Percentiles rank a stretch among this genome's conserved stretches.
These are phyloP conservation scores for Globisporangium splendens DNA, from an alignment of 352 stramenopile species.

Conservation along the genomic window DNA sequence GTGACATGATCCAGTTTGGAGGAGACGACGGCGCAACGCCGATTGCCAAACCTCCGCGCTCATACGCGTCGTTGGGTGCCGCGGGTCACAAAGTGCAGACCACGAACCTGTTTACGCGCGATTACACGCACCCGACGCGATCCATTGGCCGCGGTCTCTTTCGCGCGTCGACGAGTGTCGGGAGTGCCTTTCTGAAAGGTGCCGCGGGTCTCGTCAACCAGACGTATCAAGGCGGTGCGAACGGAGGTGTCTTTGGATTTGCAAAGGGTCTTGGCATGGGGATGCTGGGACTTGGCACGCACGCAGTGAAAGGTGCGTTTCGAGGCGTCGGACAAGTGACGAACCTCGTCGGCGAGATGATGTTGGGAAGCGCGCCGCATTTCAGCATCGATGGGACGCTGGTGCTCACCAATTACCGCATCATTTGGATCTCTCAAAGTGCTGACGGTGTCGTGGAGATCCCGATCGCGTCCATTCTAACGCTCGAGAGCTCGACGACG, in stretches of 20 bases:
- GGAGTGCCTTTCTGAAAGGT: slow-evolving; percentile 81
- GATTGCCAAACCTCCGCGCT: slow-evolving; percentile 42
- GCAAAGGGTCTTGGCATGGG: slow-evolving; percentile 85
- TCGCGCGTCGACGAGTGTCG: slow-evolving; percentile 82
- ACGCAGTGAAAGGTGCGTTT: slow-evolving; percentile 85
- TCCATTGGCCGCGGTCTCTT: slow-evolving; percentile 77
- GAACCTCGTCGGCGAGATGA: slow-evolving; percentile 84
- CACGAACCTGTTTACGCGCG: slow-evolving; percentile 80
- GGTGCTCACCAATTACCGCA: slow-evolving; percentile 80
- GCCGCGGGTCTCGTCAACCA: slow-evolving; percentile 80
- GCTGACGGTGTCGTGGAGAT: slow-evolving; percentile 83
- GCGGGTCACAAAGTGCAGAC: slow-evolving; percentile 85
- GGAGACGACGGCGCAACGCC: slow-evolving; percentile 29
- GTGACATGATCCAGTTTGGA: slow-evolving; percentile 27
- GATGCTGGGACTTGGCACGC: slow-evolving; percentile 78
- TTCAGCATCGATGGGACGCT: slow-evolving; percentile 86
- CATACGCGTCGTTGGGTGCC: slow-evolving; percentile 74
- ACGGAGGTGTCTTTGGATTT: slow-evolving; percentile 83
- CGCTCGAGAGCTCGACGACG: slow-evolving; percentile 76
- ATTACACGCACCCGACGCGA: slow-evolving; percentile 77
- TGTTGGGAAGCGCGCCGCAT: slow-evolving; percentile 76
- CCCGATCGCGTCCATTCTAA: slow-evolving; percentile 68
- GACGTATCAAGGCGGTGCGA: slow-evolving; percentile 83
- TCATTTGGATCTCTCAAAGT: slow-evolving; percentile 83
- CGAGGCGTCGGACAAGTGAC: slow-evolving; percentile 84